A percentile compares a stretch with the other conserved stretches of the same genome.
phyloP scores from a whole-genome alignment of 139 green algal species.

The Haematococcus sp. region DNA sequence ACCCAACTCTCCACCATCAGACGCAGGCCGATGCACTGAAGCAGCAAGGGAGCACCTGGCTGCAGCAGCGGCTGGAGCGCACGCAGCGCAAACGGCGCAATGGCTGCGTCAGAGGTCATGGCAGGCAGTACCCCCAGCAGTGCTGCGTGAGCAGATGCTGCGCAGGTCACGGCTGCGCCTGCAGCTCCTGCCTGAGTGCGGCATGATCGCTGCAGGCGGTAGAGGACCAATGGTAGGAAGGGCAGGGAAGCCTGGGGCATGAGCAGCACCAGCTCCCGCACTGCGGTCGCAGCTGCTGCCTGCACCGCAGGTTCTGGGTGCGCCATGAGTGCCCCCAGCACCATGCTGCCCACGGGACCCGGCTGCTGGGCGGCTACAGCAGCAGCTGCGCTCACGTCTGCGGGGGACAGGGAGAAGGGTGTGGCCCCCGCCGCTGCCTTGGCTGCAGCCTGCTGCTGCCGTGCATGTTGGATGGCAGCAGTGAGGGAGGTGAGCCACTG shows the following conservation, averaged over 20 bases:
- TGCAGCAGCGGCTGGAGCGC: conserved; percentile 35
- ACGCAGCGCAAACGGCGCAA: conserved; percentile 42
- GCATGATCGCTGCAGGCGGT: conserved; percentile 10
- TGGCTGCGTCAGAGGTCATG: conserved; percentile 20
- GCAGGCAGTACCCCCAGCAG: conserved; percentile 35
- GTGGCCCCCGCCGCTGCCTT: background rate
- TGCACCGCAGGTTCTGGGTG: conserved; percentile 14
- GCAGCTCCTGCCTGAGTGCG: background rate
- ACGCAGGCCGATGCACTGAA: conserved; percentile 46
- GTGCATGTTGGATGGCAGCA: background rate
- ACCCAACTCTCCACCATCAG: conserved; percentile 47
- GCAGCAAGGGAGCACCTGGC: conserved; percentile 15
- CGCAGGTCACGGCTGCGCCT: background rate
- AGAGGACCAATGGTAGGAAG: conserved; percentile 33
- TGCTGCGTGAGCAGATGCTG: conserved; percentile 21
- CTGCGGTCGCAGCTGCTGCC: conserved; percentile 11
- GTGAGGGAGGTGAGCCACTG: conserved; percentile 18
- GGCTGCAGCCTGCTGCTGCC: background rate
- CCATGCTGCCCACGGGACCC: conserved; percentile 1
- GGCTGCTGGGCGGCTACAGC: background rate
- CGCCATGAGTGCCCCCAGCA: conserved; percentile 22
- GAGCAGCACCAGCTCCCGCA: conserved; percentile 26
- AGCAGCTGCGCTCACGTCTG: background rate
- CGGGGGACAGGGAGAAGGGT: background rate
- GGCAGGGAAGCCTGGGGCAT: conserved; percentile 23